phyloP scores from a whole-genome alignment of 306 rosid species.

The Senna siamea region DNA sequence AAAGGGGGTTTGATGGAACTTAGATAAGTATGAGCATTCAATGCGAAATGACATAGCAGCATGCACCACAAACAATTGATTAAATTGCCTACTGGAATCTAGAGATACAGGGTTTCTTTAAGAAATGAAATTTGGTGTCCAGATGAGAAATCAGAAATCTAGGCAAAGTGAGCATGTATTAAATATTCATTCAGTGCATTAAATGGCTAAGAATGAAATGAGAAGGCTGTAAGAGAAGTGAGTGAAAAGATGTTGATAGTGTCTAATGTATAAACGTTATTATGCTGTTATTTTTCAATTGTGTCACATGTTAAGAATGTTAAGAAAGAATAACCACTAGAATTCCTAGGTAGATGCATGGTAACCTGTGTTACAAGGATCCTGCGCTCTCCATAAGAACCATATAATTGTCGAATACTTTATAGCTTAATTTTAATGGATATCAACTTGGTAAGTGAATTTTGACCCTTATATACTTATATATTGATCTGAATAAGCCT shows the following conservation, averaged over 20 bases:
- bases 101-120: neutral
- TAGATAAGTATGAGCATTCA: too few relatives aligned
- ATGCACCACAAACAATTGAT: too few relatives aligned
- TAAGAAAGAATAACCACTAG: too few relatives aligned
- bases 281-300: neutral
- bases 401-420: neutral
- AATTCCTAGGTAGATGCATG: too few relatives aligned
- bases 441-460: too few relatives aligned
- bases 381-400: neutral
- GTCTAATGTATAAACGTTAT: neutral
- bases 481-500: neutral
- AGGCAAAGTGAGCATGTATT: neutral
- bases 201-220: constrained; percentile 8
- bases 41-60: too few relatives aligned
- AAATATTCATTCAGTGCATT: neutral
- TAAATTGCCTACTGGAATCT: neutral
- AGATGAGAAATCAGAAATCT: neutral
- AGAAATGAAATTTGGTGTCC: neutral
- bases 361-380: neutral
- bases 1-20: too few relatives aligned
- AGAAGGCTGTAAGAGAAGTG: constrained; percentile 1
- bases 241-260: neutral
- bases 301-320: neutral
- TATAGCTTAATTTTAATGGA: neutral
- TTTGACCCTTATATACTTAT: neutral